phyloP scores from a whole-genome alignment of 2,329 filamentous ascomycete genomes.

The Fusarium buharicum region DNA sequence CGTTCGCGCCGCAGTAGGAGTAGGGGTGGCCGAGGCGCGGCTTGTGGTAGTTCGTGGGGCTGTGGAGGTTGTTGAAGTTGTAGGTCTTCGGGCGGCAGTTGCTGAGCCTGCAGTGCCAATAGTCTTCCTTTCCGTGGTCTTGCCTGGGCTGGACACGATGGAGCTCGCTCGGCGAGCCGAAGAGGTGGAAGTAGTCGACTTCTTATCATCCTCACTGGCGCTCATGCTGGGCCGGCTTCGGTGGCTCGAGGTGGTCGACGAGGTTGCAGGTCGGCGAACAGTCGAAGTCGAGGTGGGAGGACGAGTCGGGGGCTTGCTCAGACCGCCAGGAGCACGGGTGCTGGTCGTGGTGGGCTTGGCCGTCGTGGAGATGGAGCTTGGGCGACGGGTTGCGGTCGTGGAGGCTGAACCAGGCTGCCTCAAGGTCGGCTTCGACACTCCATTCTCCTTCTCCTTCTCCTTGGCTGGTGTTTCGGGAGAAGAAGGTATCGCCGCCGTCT shows the following conservation, averaged over 20 bases:
- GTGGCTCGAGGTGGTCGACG: constrained; percentile 55
- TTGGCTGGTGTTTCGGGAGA: constrained; percentile 51
- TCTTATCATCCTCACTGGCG: constrained; percentile 63
- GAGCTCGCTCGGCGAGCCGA: constrained; percentile 58
- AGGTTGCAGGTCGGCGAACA: constrained; percentile 48
- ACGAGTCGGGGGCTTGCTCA: constrained; percentile 62
- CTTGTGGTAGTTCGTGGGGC: constrained; percentile 51
- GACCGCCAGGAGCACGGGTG: constrained; percentile 53
- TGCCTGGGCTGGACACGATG: constrained; percentile 54
- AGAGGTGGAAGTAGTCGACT: constrained; percentile 51
- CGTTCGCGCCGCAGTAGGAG: constrained; percentile 33
- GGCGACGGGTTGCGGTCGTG: constrained; percentile 39
- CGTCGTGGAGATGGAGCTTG: constrained; percentile 26
- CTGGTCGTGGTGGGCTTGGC: constrained; percentile 48
- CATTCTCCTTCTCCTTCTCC: constrained; percentile 48
- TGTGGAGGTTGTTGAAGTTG: constrained; percentile 47
- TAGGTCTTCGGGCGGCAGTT: constrained; percentile 50
- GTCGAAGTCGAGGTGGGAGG: constrained; percentile 54
- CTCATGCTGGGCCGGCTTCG: constrained; percentile 60
- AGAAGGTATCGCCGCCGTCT: constrained; percentile 43
- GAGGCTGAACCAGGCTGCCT: constrained; percentile 53
- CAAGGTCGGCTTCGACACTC: constrained; percentile 44
- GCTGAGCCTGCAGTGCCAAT: constrained; percentile 49
- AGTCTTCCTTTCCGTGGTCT: constrained; percentile 51
- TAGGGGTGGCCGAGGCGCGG: constrained; percentile 41